A percentile compares a stretch with the other conserved stretches of the same genome.
Evolutionary conservation across 352 stramenopile genomes (phyloP).

Genomic region (Globisporangium okanoganense): DNA sequence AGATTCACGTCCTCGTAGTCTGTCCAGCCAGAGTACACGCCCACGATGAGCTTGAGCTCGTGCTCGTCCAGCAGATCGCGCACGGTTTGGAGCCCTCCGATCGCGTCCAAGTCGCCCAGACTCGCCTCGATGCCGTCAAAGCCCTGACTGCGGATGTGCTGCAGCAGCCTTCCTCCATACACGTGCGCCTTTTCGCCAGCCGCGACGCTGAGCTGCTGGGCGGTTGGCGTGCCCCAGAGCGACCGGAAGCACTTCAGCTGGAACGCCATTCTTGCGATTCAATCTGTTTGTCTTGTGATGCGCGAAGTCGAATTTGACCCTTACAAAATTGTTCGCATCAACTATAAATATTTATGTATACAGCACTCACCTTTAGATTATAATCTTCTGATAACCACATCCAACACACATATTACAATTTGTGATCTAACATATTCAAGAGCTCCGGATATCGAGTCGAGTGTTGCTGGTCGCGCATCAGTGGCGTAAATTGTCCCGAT

Average conservation of each 20-base stretch:
- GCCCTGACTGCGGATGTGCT: constrained; percentile 39
- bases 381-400: too few relatives aligned
- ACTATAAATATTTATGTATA: not conserved
- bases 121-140: constrained; percentile 73
- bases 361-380: too few relatives aligned
- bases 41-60: constrained; percentile 55
- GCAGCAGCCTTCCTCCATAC: constrained; percentile 32
- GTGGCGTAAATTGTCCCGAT: too few relatives aligned
- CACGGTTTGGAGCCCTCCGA: constrained; percentile 37
- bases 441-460: too few relatives aligned
- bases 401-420: not conserved
- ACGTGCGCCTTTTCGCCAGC: constrained; percentile 10
- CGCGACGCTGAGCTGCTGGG: constrained; percentile 23
- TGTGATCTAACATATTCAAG: too few relatives aligned
- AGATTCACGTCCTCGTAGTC: constrained; percentile 64
- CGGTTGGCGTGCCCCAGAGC: constrained; percentile 47
- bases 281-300: not conserved
- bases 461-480: too few relatives aligned
- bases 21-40: constrained; percentile 67
- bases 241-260: constrained; percentile 49
- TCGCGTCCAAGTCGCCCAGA: constrained; percentile 46
- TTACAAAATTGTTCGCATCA: not conserved
- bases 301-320: not conserved
- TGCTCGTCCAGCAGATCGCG: constrained; percentile 41
- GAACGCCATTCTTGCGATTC: constrained; percentile 13